phyloP scores from a whole-genome alignment of 345 rosid genomes.

The Citrus maxima region DNA sequence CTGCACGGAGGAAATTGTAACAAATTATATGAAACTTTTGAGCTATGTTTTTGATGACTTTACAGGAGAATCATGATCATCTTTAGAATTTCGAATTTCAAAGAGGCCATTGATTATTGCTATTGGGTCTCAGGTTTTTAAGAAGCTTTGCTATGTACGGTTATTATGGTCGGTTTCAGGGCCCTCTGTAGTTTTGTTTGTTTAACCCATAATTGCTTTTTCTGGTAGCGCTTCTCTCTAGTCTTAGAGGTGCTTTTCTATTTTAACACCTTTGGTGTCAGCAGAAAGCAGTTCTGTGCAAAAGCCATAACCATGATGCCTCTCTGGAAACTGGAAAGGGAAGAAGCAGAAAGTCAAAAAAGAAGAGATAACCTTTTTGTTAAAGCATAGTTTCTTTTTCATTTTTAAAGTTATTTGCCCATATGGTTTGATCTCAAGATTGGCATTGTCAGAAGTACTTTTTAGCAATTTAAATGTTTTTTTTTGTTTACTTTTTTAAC shows the following conservation, averaged over 20 bases:
- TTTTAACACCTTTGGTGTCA: not conserved
- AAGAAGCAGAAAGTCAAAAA: not conserved
- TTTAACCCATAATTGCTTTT: not conserved
- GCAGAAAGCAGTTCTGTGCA: slow-evolving; percentile 2
- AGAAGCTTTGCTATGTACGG: not conserved
- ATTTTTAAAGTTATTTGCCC: not conserved
- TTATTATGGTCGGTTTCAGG: slow-evolving; percentile 6
- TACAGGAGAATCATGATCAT: not conserved
- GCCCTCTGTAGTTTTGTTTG: not conserved
- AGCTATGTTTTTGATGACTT: not conserved
- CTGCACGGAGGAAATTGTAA: not conserved
- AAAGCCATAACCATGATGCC: not conserved
- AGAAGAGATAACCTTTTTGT: not conserved
- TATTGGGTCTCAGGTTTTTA: too few species aligned
- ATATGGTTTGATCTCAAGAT: not conserved
- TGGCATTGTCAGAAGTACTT: not conserved
- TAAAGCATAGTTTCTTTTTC: not conserved
- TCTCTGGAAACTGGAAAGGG: not conserved
- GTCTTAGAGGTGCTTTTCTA: not conserved
- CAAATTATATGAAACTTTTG: not conserved
- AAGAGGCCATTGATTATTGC: not conserved
- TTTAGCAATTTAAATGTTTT: not conserved
- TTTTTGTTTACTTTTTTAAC: not conserved
- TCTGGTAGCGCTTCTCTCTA: not conserved
- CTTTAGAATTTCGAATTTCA: not conserved